These are phyloP conservation scores for Massarina eburnea DNA, from an alignment of 2,329 filamentous ascomycete species.

Conservation along the genomic window DNA sequence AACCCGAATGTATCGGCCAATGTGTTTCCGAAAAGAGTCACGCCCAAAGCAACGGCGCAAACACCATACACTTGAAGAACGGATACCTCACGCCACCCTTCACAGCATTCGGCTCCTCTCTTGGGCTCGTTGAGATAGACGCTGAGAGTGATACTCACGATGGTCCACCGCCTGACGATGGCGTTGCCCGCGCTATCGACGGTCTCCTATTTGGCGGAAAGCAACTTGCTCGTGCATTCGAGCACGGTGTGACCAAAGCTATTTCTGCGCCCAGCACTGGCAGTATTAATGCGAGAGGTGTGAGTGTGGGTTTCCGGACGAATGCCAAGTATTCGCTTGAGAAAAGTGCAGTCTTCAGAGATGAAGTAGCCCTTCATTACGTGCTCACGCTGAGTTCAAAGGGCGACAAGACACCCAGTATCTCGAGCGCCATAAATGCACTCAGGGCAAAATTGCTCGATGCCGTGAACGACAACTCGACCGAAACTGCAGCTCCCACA, in stretches of 20 bases:
- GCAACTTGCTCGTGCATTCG: slow-evolving; percentile 39
- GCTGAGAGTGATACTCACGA: slow-evolving; percentile 53
- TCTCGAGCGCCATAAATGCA: slow-evolving; percentile 55
- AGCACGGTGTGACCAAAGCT: slow-evolving; percentile 43
- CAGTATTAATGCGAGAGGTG: slow-evolving; percentile 37
- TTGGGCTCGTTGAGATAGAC: slow-evolving; percentile 67
- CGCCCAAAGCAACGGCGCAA: slow-evolving; percentile 33
- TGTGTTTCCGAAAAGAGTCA: slow-evolving; percentile 52
- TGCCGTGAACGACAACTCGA: slow-evolving; percentile 47
- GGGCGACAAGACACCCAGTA: slow-evolving; percentile 39
- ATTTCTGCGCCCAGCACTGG: slow-evolving; percentile 40
- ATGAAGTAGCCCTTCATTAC: slow-evolving; percentile 46
- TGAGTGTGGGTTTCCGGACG: slow-evolving; percentile 41
- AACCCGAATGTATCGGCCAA: slow-evolving; percentile 58
- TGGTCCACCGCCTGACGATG: slow-evolving; percentile 52
- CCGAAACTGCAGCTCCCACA: slow-evolving; percentile 11
- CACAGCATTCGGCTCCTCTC: slow-evolving; percentile 60
- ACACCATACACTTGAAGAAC: slow-evolving; percentile 54
- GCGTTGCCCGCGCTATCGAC: slow-evolving; percentile 59
- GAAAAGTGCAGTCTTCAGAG: slow-evolving; percentile 43
- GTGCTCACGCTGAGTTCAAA: slow-evolving; percentile 56
- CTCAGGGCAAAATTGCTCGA: slow-evolving; percentile 58
- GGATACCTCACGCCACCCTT: slow-evolving; percentile 64
- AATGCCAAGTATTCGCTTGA: slow-evolving; percentile 38
- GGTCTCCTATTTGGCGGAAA: slow-evolving; percentile 46